Evolutionary conservation across 2,329 filamentous ascomycete genomes (phyloP).

Genomic region (Elsinoe perseae): DNA sequence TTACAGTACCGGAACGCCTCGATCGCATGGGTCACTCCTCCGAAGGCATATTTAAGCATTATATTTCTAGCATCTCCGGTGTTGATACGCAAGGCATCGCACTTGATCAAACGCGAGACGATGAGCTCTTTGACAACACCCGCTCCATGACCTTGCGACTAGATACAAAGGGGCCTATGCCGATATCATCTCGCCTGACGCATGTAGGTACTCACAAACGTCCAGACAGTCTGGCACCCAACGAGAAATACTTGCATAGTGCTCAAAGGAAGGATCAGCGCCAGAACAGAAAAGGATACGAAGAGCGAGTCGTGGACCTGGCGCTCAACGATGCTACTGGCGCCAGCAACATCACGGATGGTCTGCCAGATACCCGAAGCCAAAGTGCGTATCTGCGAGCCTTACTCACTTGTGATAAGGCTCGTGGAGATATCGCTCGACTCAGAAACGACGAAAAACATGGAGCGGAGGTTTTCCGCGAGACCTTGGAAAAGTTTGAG

Average conservation of each 20-base stretch:
- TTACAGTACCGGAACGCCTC: not conserved
- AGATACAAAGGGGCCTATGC: not conserved
- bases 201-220: not conserved
- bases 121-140: not conserved
- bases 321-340: not conserved
- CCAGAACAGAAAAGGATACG: not conserved
- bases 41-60: not conserved
- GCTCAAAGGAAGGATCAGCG: not conserved
- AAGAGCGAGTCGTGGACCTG: not conserved
- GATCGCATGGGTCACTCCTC: not conserved
- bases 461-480: not conserved
- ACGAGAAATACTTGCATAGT: not conserved
- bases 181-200: not conserved
- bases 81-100: not conserved
- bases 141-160: not conserved
- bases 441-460: not conserved
- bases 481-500: not conserved
- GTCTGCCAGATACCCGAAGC: not conserved
- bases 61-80: not conserved
- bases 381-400: not conserved
- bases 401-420: not conserved
- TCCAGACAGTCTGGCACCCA: not conserved
- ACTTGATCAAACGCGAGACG: not conserved
- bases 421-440: not conserved
- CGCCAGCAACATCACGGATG: not conserved